Evolutionary conservation across 2,329 filamentous ascomycete genomes (phyloP).

Genomic region (Tolypocladium inflatum): DNA sequence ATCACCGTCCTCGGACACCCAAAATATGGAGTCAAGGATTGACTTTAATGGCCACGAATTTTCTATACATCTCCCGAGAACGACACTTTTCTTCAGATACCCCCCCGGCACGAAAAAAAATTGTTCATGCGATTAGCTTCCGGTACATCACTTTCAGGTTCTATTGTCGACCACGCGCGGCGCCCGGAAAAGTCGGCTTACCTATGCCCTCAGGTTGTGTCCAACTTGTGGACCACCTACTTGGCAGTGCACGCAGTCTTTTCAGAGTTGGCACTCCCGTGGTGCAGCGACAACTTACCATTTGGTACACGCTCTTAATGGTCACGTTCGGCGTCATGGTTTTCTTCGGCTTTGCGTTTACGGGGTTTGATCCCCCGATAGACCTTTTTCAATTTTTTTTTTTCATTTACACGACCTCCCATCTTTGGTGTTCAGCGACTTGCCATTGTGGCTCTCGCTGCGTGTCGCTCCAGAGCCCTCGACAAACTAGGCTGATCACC

Average conservation of each 20-base stretch:
- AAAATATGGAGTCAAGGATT: constrained; percentile 7
- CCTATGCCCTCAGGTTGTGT: neutral
- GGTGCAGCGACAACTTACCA: constrained; percentile 1
- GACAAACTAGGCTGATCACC: neutral
- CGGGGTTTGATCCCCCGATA: neutral
- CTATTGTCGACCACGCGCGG: neutral
- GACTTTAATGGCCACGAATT: constrained; percentile 24
- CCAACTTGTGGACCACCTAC: neutral
- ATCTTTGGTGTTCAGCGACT: constrained; percentile 13
- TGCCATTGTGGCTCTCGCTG: neutral
- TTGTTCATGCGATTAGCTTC: constrained; percentile 17
- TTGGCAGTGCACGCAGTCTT: neutral
- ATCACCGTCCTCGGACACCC: neutral
- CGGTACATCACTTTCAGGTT: constrained; percentile 10
- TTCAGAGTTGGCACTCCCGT: neutral
- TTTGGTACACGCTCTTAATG: constrained; percentile 24
- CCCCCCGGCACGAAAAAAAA: constrained; percentile 27
- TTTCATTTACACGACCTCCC: neutral
- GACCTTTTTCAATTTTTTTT: neutral
- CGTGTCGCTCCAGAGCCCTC: neutral
- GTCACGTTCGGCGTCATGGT: constrained; percentile 17
- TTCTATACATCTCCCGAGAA: constrained; percentile 20
- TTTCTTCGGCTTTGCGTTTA: constrained; percentile 3
- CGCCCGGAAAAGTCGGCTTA: neutral
- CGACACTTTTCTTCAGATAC: constrained; percentile 29